Evolutionary conservation across 2,329 filamentous ascomycete species (phyloP).

Genomic region (Venturia oleaginea): DNA sequence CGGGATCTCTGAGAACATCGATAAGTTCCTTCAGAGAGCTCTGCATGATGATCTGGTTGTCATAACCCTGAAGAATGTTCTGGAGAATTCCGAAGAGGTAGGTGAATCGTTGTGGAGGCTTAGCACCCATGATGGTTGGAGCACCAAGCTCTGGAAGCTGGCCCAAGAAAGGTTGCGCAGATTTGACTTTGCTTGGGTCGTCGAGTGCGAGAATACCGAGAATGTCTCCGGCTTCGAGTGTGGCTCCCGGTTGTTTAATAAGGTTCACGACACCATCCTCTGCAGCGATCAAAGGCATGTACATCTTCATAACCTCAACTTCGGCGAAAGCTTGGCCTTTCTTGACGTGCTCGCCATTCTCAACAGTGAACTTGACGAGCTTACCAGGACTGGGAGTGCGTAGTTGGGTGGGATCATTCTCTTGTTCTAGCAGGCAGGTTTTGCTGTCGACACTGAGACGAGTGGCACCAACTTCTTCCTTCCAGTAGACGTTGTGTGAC

Average conservation of each 20-base stretch:
- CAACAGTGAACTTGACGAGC: constrained; percentile 94
- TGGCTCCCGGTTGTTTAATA: constrained; percentile 98
- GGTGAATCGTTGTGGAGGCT: constrained; percentile 80
- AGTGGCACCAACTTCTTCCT: constrained; percentile 93
- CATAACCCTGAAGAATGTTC: constrained; percentile 87
- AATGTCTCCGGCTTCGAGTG: constrained; percentile 94
- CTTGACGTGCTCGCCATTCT: constrained; percentile 87
- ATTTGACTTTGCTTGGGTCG: constrained; percentile 92
- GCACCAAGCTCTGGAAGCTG: constrained; percentile 80
- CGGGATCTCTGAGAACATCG: constrained; percentile 79
- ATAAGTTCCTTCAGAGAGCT: constrained; percentile 78
- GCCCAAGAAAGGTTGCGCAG: constrained; percentile 85
- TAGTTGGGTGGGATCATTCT: constrained; percentile 97
- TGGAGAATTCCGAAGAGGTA: constrained; percentile 67
- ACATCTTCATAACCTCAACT: constrained; percentile 99
- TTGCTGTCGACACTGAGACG: constrained; percentile 95
- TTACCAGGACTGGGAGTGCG: constrained; percentile 93
- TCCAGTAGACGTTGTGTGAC: constrained; percentile 99
- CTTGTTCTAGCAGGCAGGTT: constrained; percentile 94
- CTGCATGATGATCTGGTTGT: constrained; percentile 96
- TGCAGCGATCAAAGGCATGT: constrained; percentile 93
- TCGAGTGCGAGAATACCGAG: constrained; percentile 94
- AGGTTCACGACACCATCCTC: constrained; percentile 95
- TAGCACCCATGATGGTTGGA: constrained; percentile 79
- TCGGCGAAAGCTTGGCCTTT: constrained; percentile 92